phyloP scores from a whole-genome alignment of 306 rosid species.

The Fagus crenata region DNA sequence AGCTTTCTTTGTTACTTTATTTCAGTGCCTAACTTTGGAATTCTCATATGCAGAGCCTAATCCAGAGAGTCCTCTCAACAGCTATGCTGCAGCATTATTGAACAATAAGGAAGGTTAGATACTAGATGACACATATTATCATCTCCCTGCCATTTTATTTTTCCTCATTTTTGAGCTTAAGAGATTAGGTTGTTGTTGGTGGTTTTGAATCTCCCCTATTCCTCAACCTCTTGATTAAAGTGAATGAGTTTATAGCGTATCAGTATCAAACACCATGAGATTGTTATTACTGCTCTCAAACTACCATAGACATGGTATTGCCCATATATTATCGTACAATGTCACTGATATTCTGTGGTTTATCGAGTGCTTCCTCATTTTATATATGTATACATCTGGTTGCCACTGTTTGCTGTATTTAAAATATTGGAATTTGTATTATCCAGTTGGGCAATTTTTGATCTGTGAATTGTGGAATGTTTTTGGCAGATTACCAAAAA shows the following conservation, averaged over 20 bases:
- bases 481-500: constrained; percentile 66
- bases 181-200: neutral
- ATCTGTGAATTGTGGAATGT: constrained; percentile 5
- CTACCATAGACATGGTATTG: neutral
- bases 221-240: neutral
- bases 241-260: neutral
- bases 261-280: neutral
- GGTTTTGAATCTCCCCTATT: neutral
- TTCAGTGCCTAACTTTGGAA: constrained; percentile 32
- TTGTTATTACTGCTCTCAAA: constrained; percentile 12
- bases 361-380: constrained; percentile 4
- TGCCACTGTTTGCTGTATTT: neutral
- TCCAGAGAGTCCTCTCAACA: constrained; percentile 93
- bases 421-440: neutral
- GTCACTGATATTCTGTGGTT: neutral
- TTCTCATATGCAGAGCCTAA: constrained; percentile 72
- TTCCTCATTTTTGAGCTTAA: neutral
- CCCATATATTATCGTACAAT: constrained; percentile 3
- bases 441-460: constrained; percentile 9
- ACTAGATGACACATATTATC: neutral
- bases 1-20: constrained; percentile 20
- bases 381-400: neutral
- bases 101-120: constrained; percentile 77
- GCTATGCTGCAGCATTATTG: constrained; percentile 87
- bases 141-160: constrained; percentile 7